Percentiles rank a stretch among this genome's conserved stretches.
Evolutionary conservation across 805 yeast genomes (phyloP).

Genomic region (Suhomyces canberraensis): DNA sequence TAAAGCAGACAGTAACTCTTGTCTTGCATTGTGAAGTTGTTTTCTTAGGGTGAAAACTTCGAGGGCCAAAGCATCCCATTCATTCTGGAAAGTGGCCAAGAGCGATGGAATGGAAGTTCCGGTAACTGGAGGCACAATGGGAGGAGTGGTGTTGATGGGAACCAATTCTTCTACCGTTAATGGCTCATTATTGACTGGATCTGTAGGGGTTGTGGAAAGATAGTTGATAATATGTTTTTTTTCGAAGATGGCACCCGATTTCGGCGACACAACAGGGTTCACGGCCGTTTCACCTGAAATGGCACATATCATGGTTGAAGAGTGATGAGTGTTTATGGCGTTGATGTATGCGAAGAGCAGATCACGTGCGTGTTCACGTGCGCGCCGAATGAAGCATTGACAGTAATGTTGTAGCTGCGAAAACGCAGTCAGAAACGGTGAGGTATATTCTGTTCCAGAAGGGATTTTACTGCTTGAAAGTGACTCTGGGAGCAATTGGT

Average conservation of each 20-base stretch:
- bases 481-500: too few relatives aligned
- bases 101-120: constrained; percentile 74
- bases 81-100: constrained; percentile 73
- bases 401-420: too few relatives aligned
- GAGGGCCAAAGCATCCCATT: constrained; percentile 84
- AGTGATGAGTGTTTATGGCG: too few relatives aligned
- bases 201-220: constrained; percentile 61
- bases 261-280: constrained; percentile 75
- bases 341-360: too few relatives aligned
- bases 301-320: constrained; percentile 22
- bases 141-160: constrained; percentile 20
- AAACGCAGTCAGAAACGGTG: too few relatives aligned
- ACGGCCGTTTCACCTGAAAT: constrained; percentile 68
- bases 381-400: too few relatives aligned
- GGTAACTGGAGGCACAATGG: constrained; percentile 40
- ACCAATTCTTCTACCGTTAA: constrained; percentile 58
- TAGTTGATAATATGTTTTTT: constrained; percentile 56
- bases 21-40: constrained; percentile 60
- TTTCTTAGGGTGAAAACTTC: constrained; percentile 77
- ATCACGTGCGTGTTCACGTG: too few relatives aligned
- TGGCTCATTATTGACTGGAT: constrained; percentile 71
- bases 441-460: too few relatives aligned
- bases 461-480: too few relatives aligned
- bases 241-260: constrained; percentile 71
- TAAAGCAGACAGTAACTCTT: constrained; percentile 72